A percentile compares a stretch with the other conserved stretches of the same genome.
Conservation (phyloP, 352 stramenopile species). For the Pythium myriotylum region DNA sequence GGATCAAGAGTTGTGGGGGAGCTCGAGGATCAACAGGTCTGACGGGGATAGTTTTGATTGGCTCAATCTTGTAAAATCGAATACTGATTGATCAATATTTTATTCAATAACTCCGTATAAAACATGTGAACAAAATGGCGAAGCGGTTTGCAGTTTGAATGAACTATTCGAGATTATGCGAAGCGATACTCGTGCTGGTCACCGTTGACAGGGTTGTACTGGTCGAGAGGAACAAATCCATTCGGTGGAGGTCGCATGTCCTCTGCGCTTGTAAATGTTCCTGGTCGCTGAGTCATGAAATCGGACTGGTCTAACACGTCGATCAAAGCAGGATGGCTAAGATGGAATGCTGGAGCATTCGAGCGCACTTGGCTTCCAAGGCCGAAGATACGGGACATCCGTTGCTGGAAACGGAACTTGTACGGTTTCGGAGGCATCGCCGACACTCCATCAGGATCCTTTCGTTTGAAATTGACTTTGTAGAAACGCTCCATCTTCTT, state of each 20-base stretch:
- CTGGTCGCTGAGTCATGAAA: slow-evolving; percentile 62
- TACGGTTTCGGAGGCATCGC: slow-evolving; percentile 89
- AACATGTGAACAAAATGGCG: neutral
- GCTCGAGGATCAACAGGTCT: slow-evolving; percentile 13
- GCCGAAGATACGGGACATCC: slow-evolving; percentile 89
- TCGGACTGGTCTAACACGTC: slow-evolving; percentile 82
- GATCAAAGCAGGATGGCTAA: slow-evolving; percentile 75
- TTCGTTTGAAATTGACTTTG: slow-evolving; percentile 88
- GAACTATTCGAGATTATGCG: slow-evolving; percentile 6
- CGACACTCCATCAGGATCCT: slow-evolving; percentile 86
- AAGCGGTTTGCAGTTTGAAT: neutral
- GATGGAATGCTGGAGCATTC: slow-evolving; percentile 71
- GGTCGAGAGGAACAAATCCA: slow-evolving; percentile 26
- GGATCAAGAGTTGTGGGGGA: neutral
- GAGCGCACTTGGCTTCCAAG: slow-evolving; percentile 63
- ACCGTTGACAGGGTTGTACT: slow-evolving; percentile 19
- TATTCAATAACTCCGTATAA: neutral
- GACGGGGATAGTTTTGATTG: slow-evolving; percentile 48
- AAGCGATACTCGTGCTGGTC: slow-evolving; percentile 32
- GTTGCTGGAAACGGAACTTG: slow-evolving; percentile 91
- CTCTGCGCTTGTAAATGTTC: slow-evolving; percentile 44
- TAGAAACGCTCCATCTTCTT: slow-evolving; percentile 93
- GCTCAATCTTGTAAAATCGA: slow-evolving; percentile 2
- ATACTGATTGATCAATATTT: too few species aligned
- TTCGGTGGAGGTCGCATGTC: slow-evolving; percentile 19